Base-by-base conservation (phyloP, 2,329 filamentous ascomycete genomes). In the Colletotrichum liriopes region DNA sequence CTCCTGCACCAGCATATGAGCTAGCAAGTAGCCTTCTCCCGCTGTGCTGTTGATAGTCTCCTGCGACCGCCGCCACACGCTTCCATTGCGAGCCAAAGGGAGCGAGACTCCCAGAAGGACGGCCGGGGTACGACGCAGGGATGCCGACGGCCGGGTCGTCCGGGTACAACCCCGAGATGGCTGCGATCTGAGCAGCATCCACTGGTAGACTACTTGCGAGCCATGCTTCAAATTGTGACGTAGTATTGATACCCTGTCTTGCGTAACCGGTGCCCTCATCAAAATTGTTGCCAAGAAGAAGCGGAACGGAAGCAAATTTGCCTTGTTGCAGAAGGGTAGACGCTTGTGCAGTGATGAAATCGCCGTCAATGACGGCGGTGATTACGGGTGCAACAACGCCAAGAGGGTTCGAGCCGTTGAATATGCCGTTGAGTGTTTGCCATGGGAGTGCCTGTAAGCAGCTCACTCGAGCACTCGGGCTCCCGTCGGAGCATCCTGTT, bases 1-100 rank as follows among this genome's bases (percentile, higher is more conserved):
- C 76, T 12, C 82, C 81, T 39, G 82, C 78, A 9, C 80, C 80
- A 14, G 87, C 82, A 85, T 88, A 90, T 0, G 83, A 82, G 75
- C 89, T 81, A 69, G 86, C 87, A 2, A 88, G 84, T 29, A 86
- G 82, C 3, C 90, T 85, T 5, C 90, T 84, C 37, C 86, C 85
- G 4, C 86, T 86, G 71, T 89, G 88, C 81, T 92, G 88, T 61
- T 82, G 78, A 14, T 82, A 81, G 75, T 93, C 91, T 18, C 91
- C 91, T 0, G 92, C 80, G 12, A 93, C 86, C 35, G 91, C 90
- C 1, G 90, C 87, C 0, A 92, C 78, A 12, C 90, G 88, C 78
- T 93, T 93, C 83, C 87, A 93, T 75, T 92, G 87, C 0, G 91
- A 92, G 52, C 87, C 82, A 82, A 91, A 92, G 0, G 91, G 91